phyloP scores from a whole-genome alignment of 2,329 filamentous ascomycete species.

The Botrytis deweyae region DNA sequence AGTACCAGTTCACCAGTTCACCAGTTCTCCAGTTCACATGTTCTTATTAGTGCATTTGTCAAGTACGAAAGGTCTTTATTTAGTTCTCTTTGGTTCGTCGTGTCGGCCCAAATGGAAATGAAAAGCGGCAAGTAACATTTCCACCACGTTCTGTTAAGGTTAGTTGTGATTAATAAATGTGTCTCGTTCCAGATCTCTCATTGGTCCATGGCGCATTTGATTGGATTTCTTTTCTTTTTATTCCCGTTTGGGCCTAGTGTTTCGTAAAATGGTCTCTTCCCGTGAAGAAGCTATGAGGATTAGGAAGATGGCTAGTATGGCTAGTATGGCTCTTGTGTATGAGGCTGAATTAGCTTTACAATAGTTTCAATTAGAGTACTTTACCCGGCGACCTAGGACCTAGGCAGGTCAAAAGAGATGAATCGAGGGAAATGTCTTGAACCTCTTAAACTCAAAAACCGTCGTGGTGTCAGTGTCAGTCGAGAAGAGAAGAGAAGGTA shows the following conservation, averaged over 20 bases:
- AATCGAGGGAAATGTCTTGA: neutral
- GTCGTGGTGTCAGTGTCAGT: neutral
- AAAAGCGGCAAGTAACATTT: slow-evolving; percentile 1
- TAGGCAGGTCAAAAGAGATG: neutral
- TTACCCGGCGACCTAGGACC: neutral
- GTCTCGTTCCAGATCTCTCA: neutral
- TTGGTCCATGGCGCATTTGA: neutral
- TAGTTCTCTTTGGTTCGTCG: neutral
- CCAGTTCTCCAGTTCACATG: too few species aligned
- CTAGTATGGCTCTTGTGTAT: neutral
- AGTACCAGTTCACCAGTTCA: too few species aligned
- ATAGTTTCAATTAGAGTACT: slow-evolving; percentile 9
- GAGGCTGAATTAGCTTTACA: slow-evolving; percentile 9
- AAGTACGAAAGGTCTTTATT: too few species aligned
- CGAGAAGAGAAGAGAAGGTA: neutral
- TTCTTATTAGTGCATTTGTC: too few species aligned
- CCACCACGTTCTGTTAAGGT: neutral
- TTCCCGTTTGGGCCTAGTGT: neutral
- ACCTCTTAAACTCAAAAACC: neutral
- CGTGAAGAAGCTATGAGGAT: neutral
- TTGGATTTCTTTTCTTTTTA: neutral
- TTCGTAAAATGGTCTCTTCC: slow-evolving; percentile 2
- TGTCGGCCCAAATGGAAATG: neutral
- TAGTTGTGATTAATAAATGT: neutral
- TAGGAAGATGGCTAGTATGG: too few species aligned